Evolutionary conservation across 768 basidiomycete genomes (phyloP).

Genomic region (Cyathus striatus): DNA sequence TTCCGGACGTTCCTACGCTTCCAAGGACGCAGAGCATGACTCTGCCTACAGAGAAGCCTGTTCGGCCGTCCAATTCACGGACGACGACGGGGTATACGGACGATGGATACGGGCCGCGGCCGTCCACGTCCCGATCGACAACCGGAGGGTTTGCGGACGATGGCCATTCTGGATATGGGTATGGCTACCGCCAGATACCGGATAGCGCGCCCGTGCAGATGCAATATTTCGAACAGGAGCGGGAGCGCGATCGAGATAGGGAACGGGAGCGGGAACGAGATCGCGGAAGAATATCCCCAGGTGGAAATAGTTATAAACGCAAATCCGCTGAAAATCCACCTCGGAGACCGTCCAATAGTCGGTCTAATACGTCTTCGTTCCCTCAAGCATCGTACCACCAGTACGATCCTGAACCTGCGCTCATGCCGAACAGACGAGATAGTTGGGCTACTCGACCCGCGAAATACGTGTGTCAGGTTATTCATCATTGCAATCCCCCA

Average conservation of each 20-base stretch:
- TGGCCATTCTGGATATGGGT: background rate
- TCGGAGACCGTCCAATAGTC: conserved; percentile 11
- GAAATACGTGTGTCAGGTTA: conserved; percentile 62
- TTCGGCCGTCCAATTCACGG: background rate
- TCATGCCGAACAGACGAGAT: conserved; percentile 26
- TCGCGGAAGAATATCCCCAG: conserved; percentile 18
- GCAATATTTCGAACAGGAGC: too few species aligned
- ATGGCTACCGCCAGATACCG: background rate
- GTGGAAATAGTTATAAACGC: conserved; percentile 20
- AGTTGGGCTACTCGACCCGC: conserved; percentile 43
- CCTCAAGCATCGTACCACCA: background rate
- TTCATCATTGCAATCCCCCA: conserved; percentile 67
- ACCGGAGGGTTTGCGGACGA: conserved; percentile 4
- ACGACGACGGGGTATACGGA: conserved; percentile 3
- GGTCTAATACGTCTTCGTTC: conserved; percentile 21
- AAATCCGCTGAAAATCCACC: conserved; percentile 9
- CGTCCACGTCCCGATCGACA: conserved; percentile 1
- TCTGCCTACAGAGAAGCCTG: conserved; percentile 14
- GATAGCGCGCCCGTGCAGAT: too few species aligned
- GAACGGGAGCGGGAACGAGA: conserved; percentile 12
- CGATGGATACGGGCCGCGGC: conserved; percentile 1
- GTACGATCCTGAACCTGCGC: conserved; percentile 4
- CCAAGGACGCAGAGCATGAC: conserved; percentile 53
- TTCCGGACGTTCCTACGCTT: conserved; percentile 11
- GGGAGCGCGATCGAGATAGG: too few species aligned